Percentiles rank a stretch among this genome's conserved stretches.
Evolutionary conservation across 345 rosid species (phyloP).

Genomic region (Eucalyptus marginata): DNA sequence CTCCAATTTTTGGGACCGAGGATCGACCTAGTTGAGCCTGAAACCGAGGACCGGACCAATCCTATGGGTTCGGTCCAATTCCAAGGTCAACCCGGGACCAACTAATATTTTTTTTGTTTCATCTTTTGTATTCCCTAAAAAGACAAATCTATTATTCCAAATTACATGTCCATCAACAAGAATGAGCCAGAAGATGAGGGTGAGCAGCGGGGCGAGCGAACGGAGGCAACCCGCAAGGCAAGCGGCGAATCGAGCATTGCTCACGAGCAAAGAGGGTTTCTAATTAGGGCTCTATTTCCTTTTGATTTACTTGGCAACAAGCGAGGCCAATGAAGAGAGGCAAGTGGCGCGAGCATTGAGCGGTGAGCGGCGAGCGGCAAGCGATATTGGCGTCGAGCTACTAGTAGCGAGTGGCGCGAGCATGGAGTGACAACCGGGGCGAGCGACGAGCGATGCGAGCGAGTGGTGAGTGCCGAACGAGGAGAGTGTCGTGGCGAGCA

Average conservation of each 20-base stretch:
- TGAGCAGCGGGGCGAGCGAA: too few relatives aligned
- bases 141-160: too few relatives aligned
- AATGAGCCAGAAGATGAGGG: background rate
- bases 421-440: accelerated
- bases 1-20: too few relatives aligned
- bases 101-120: too few relatives aligned
- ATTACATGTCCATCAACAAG: background rate
- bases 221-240: background rate
- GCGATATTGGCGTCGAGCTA: too few relatives aligned
- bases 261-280: background rate
- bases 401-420: accelerated
- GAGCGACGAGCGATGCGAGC: accelerated
- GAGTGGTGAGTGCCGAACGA: too few relatives aligned
- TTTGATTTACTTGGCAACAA: background rate
- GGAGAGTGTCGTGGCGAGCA: too few relatives aligned
- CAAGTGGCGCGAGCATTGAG: background rate
- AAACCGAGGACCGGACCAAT: accelerated
- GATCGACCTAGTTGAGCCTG: accelerated
- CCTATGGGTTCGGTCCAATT: accelerated
- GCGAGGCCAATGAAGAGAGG: background rate
- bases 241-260: accelerated
- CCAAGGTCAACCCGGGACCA: accelerated
- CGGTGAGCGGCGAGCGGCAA: accelerated
- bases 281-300: background rate
- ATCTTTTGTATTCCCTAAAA: too few relatives aligned